These are phyloP conservation scores for Paxillus ammoniavirescens DNA, from an alignment of 768 basidiomycete species.

Conservation along the genomic window DNA sequence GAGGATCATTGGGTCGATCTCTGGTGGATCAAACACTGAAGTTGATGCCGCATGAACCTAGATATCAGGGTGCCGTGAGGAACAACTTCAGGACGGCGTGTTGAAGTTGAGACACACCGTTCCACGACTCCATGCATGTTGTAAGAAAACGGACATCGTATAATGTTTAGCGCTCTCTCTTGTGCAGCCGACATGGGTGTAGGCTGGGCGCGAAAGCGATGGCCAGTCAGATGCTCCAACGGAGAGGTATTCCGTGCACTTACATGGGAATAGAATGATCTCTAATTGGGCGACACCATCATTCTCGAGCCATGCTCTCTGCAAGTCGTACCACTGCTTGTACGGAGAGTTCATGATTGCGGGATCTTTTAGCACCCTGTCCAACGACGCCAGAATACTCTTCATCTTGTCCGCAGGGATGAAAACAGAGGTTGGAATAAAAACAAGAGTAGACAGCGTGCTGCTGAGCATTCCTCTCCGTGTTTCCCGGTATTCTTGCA, in stretches of 20 bases:
- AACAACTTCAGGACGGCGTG: not conserved
- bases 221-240: too few species aligned
- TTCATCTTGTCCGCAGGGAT: constrained; percentile 11
- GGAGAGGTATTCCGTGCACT: not conserved
- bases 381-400: constrained; percentile 4
- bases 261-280: constrained; percentile 18
- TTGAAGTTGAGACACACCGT: not conserved
- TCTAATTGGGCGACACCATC: constrained; percentile 14
- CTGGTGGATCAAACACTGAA: constrained; percentile 15
- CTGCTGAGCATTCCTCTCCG: constrained; percentile 12
- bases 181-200: constrained; percentile 8
- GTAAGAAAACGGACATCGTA: constrained; percentile 5
- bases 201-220: constrained; percentile 1
- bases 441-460: constrained; percentile 14
- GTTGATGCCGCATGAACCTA: constrained; percentile 15
- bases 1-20: constrained; percentile 13
- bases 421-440: constrained; percentile 12
- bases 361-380: constrained; percentile 6
- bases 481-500: constrained; percentile 12
- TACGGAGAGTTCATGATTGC: constrained; percentile 12
- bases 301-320: constrained; percentile 15
- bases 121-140: constrained; percentile 20
- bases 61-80: not conserved
- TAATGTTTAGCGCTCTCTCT: constrained; percentile 13
- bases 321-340: constrained; percentile 13